Percentiles rank a stretch among this genome's conserved stretches.
These are phyloP conservation scores for Crithidia thermophila DNA, from an alignment of 208 protist species.

Conservation along the genomic window DNA sequence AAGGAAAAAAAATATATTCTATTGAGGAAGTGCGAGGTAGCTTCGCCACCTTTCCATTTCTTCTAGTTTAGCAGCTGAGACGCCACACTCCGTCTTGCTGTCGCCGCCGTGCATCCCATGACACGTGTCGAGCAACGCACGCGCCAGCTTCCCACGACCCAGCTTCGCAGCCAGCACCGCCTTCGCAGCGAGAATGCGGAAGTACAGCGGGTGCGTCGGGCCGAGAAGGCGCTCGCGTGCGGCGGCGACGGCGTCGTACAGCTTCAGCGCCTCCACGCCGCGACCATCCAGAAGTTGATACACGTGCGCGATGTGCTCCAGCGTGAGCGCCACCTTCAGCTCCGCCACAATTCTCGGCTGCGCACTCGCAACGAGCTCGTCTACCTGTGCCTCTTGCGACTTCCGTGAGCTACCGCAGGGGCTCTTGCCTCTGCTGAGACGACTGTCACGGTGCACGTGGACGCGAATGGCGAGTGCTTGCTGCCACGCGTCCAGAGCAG, in stretches of 20 bases:
- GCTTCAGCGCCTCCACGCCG: slow-evolving; percentile 35
- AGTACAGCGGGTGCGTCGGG: slow-evolving; percentile 43
- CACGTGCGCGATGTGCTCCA: slow-evolving; percentile 70
- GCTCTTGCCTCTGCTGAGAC: not conserved
- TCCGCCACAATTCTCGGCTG: slow-evolving; percentile 25
- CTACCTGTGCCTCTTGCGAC: too few relatives aligned
- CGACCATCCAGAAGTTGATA: slow-evolving; percentile 32
- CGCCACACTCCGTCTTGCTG: not conserved
- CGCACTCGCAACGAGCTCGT: too few relatives aligned
- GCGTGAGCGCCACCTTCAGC: slow-evolving; percentile 62
- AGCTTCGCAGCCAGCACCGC: slow-evolving; percentile 45
- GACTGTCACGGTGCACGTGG: slow-evolving; percentile 1
- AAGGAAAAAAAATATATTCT: too few relatives aligned
- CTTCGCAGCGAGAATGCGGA: slow-evolving; percentile 30
- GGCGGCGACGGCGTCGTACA: slow-evolving; percentile 43
- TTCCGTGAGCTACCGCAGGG: not conserved
- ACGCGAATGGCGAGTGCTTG: slow-evolving; percentile 29
- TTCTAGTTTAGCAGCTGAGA: not conserved
- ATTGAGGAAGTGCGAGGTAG: not conserved
- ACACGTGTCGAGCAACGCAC: slow-evolving; percentile 12
- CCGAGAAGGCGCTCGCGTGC: slow-evolving; percentile 51
- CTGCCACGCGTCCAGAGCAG: slow-evolving; percentile 32
- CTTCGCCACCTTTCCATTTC: slow-evolving; percentile 2
- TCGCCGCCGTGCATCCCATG: not conserved
- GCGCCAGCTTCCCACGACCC: slow-evolving; percentile 26